A percentile compares a stretch with the other conserved stretches of the same genome.
Conservation (phyloP, 176 grass and related monocot genomes). For the Stipa capillata region DNA sequence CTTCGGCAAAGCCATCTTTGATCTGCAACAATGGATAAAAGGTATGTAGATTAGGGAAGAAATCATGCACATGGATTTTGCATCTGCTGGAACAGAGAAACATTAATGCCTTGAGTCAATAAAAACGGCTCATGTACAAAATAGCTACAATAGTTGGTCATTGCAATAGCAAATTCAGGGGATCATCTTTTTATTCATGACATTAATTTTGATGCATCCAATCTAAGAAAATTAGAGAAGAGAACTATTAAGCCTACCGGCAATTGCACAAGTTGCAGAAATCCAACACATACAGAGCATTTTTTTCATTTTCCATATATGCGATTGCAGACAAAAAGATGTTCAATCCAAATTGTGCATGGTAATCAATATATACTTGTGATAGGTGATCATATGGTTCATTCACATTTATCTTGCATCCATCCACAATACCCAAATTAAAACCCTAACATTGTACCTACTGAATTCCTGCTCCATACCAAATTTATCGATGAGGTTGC, state of each 20-base stretch:
- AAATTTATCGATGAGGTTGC: too few species aligned
- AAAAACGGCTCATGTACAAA: not conserved
- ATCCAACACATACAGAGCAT: not conserved
- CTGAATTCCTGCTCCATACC: too few species aligned
- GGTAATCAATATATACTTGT: too few species aligned
- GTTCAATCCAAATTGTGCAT: too few species aligned
- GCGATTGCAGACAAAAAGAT: not conserved
- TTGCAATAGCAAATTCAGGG: not conserved
- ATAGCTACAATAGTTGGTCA: not conserved
- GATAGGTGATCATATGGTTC: too few species aligned
- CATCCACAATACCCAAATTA: too few species aligned
- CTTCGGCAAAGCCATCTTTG: slow-evolving; percentile 31
- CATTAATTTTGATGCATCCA: not conserved
- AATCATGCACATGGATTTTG: not conserved
- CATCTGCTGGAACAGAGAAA: too few species aligned
- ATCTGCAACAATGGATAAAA: slow-evolving; percentile 8
- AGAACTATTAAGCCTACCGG: not conserved
- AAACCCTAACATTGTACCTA: too few species aligned
- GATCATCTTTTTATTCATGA: not conserved
- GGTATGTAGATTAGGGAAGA: not conserved
- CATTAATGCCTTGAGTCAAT: too few species aligned
- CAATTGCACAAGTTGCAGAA: not conserved
- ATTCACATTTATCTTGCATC: too few species aligned
- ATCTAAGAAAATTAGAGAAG: not conserved
- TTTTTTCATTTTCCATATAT: not conserved